Base-by-base conservation (phyloP, 306 rosid genomes). In the Leucaena leucocephala region DNA sequence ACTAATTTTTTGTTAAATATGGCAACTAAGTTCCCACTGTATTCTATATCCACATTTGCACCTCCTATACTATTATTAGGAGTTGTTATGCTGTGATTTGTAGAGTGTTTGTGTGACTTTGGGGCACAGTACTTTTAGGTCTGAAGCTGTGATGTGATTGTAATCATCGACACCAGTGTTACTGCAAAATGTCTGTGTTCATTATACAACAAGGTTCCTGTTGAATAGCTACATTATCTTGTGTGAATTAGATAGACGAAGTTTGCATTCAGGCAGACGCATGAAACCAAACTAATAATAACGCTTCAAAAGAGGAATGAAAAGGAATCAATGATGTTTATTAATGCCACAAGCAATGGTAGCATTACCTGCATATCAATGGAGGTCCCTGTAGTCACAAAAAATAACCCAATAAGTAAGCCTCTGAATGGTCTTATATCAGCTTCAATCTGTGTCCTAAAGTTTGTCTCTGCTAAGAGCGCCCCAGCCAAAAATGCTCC, bases 401-500 rank as follows among this genome's bases (percentile, higher is more conserved):
- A 96, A 86, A 96, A 96, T 80, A 96, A 86, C 68, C 99, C 99
- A 12, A 96, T 98, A 66, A 96, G 96, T 84, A 96, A 87, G 81
- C 99, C 99, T 88, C 98, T 89, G 81, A 96, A 96, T 19, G 99
- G 99, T 86, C 97, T 88, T 86, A 96, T 96, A 86, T 96, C 98
- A 68, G 99, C 99, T 93, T 96, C 99, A 90, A 96, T 96, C 86
- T 96, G 99, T 43, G 98, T 96, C 87, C 99, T 87, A 84, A 93
- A 95, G 81, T 96, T 96, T 61, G 99, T 96, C 91, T 96, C 99
- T 19, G 99, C 99, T 80, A 96, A 89, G 75, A 96, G 77, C 48
- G 99, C 99, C 82, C 99, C 99, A 49, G 96, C 99, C 86, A 96
- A 88, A 89, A 95, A 96, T 63, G 99, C 99, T 86, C 99, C 99